A percentile compares a stretch with the other conserved stretches of the same genome.
phyloP scores from a whole-genome alignment of 2,329 filamentous ascomycete species.

The Arthrobotrys megalospora region DNA sequence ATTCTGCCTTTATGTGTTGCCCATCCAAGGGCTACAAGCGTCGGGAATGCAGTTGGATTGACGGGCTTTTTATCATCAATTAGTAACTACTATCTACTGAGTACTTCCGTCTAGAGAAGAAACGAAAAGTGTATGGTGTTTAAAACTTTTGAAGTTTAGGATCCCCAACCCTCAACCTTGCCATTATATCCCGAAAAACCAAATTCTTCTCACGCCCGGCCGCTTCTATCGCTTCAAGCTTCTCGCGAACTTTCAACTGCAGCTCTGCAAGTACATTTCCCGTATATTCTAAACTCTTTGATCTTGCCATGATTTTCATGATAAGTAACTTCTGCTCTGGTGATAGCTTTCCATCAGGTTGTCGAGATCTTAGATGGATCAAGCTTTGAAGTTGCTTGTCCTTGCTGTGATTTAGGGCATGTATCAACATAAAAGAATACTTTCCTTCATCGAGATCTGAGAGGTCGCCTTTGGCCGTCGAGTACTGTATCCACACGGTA shows the following conservation, averaged over 20 bases:
- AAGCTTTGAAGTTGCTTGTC: constrained; percentile 20
- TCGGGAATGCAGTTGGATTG: no score
- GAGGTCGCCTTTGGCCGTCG: constrained; percentile 2
- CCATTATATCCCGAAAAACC: constrained; percentile 22
- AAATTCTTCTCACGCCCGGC: constrained; percentile 18
- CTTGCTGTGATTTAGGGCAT: constrained; percentile 5
- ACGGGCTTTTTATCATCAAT: no score
- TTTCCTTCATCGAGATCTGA: constrained; percentile 23
- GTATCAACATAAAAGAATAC: constrained; percentile 14
- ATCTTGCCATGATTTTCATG: not conserved
- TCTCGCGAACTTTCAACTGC: not conserved
- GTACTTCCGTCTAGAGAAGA: no score
- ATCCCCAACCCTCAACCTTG: constrained; percentile 12
- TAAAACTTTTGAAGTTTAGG: not conserved
- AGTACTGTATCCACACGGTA: not conserved
- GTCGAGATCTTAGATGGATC: constrained; percentile 9
- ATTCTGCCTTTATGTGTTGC: not conserved
- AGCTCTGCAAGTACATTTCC: not conserved
- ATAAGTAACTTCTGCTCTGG: constrained; percentile 3
- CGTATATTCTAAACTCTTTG: constrained; percentile 21
- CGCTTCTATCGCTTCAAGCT: constrained; percentile 4
- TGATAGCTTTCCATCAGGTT: not conserved
- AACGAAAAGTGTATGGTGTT: not conserved
- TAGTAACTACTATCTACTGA: no score
- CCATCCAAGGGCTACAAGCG: no score